These are phyloP conservation scores for Aristolochia fimbriata DNA, from an alignment of 164 flowering plant species.

Conservation along the genomic window DNA sequence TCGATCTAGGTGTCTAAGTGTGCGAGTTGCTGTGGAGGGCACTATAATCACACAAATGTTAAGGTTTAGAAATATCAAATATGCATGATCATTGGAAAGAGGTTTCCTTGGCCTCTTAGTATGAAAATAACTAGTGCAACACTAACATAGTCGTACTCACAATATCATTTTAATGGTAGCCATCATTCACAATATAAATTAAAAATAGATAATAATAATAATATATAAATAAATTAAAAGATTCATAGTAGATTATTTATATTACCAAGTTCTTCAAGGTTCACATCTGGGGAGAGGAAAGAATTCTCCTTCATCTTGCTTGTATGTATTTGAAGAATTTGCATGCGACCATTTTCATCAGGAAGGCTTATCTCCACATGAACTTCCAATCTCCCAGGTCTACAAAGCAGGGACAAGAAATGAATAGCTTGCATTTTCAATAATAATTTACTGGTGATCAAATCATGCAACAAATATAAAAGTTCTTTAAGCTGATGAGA, in stretches of 20 bases:
- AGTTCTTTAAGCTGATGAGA: too few relatives aligned
- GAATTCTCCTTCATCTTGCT: slow-evolving; percentile 62
- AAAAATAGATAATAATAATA: not conserved
- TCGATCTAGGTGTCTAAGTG: too few relatives aligned
- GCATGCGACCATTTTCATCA: slow-evolving; percentile 89
- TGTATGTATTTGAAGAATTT: slow-evolving; percentile 93
- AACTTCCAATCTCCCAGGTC: slow-evolving; percentile 78
- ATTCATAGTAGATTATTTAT: not conserved
- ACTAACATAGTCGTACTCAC: too few relatives aligned
- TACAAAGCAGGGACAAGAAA: slow-evolving; percentile 14
- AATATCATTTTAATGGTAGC: not conserved
- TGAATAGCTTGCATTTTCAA: too few relatives aligned
- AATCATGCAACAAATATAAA: too few relatives aligned
- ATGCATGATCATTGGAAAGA: too few relatives aligned
- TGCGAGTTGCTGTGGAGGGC: too few relatives aligned
- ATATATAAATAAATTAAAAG: not conserved
- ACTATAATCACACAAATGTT: too few relatives aligned
- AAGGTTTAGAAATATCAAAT: too few relatives aligned
- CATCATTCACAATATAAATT: not conserved
- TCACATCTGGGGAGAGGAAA: slow-evolving; percentile 65
- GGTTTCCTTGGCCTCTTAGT: too few relatives aligned
- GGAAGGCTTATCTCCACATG: slow-evolving; percentile 98
- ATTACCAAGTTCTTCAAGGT: slow-evolving; percentile 79
- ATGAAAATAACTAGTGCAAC: too few relatives aligned
- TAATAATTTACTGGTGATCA: too few relatives aligned